Base-by-base conservation (phyloP, 2,329 filamentous ascomycete genomes). In the Hyphodiscus sp. region DNA sequence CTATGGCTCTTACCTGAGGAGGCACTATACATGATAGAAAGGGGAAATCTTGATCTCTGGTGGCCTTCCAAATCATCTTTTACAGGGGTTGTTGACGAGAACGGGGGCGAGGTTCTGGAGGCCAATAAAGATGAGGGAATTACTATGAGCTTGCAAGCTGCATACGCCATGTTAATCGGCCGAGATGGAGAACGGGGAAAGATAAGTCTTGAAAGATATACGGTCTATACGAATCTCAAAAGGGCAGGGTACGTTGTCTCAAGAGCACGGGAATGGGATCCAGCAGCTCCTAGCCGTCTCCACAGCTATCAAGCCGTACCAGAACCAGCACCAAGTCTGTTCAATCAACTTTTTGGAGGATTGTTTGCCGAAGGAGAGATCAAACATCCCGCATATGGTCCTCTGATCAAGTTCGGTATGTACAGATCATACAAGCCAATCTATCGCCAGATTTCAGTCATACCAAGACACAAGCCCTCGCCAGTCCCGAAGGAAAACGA, bases 1-100 rank as follows among this genome's bases (percentile, higher is more conserved):
- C 73, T 91, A 42, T 96, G 91, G 91, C 68, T 99, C 49, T 70
- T 96, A 41, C 92, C 92, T 0, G 94, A 99, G 67, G 94, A 99
- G 70, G 89, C 91, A 6, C 76, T 99, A 50, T 96, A 91, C 65
- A 70, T 96, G 58, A 76, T 97, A 9, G 94, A 99, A 73, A 77
- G 94, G 63, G 94, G 92, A 0, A 91, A 82, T 46, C 65, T 97
- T 64, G 90, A 97, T 69, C 78, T 96, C 42, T 85, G 91, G 76
- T 96, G 89, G 89, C 89, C 89, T 1, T 71, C 73, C 45, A 69
- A 70, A 52, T 66, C 71, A n/a, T 70, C 84, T 11, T 74, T 73
- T 43, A 75, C 78, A 38, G 65, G 79, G 15, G 46, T 53, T 20
- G 61, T 64, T 5, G 59, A 74, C 20, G 74, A 76, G 41, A 80